phyloP scores from a whole-genome alignment of 352 stramenopile genomes.

The Phytophthora fragariae region DNA sequence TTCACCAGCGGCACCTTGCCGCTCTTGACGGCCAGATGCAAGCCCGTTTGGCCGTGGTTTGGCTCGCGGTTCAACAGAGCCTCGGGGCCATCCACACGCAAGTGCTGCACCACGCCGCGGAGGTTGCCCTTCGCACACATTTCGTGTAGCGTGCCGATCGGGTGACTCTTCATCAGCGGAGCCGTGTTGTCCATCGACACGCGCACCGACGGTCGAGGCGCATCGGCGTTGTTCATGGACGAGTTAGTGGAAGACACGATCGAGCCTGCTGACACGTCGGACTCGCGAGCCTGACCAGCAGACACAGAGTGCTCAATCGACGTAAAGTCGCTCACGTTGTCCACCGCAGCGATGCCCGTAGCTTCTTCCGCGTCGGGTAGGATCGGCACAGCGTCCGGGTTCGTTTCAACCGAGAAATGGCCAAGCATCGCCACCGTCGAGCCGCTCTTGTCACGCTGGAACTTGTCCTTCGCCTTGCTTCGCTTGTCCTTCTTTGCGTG shows the following conservation, averaged over 20 bases:
- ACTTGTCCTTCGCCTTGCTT: constrained; percentile 37
- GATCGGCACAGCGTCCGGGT: constrained; percentile 57
- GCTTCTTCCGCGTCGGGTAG: constrained; percentile 62
- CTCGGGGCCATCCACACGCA: constrained; percentile 77
- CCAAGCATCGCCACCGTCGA: constrained; percentile 79
- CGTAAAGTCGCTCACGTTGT: constrained; percentile 62
- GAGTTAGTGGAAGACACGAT: constrained; percentile 43
- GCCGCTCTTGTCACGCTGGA: constrained; percentile 56
- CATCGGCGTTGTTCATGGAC: constrained; percentile 50
- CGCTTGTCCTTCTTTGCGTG: constrained; percentile 15
- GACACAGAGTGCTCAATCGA: constrained; percentile 18
- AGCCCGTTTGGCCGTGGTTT: constrained; percentile 85
- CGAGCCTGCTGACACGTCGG: constrained; percentile 41
- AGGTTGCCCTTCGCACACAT: constrained; percentile 84
- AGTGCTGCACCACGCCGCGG: constrained; percentile 77
- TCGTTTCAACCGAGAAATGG: constrained; percentile 73
- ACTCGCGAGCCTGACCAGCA: constrained; percentile 46
- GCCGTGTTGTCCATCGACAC: constrained; percentile 76
- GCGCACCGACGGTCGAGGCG: constrained; percentile 69
- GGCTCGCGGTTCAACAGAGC: constrained; percentile 74
- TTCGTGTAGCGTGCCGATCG: constrained; percentile 82
- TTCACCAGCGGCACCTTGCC: constrained; percentile 86
- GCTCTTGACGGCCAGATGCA: constrained; percentile 87
- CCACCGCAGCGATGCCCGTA: constrained; percentile 59
- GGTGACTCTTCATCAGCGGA: constrained; percentile 79